Evolutionary conservation across 2,329 filamentous ascomycete species (phyloP).

Genomic region (Albifimbria verrucaria): DNA sequence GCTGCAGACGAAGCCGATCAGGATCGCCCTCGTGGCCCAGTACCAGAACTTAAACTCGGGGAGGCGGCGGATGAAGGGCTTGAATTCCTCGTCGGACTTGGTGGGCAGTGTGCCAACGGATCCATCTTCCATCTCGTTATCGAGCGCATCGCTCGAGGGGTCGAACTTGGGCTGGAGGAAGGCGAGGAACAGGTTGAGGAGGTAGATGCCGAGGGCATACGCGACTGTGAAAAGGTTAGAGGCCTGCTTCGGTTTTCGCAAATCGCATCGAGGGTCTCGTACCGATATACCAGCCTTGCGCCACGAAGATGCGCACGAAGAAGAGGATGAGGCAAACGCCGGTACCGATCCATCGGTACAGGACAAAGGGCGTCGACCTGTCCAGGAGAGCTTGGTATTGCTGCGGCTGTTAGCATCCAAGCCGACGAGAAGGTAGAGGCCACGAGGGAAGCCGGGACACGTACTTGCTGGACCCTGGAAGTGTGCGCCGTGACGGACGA

Average conservation of each 20-base stretch:
- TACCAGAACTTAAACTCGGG: constrained; percentile 99
- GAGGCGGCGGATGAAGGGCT: constrained; percentile 90
- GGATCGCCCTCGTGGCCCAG: constrained; percentile 82
- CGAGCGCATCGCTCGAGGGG: constrained; percentile 83
- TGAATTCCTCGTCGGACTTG: constrained; percentile 96
- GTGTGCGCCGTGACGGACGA: constrained; percentile 86
- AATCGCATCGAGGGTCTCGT: constrained; percentile 20
- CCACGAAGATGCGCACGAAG: constrained; percentile 83
- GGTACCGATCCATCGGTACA: constrained; percentile 91
- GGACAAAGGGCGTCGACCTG: constrained; percentile 83
- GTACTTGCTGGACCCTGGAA: constrained; percentile 67
- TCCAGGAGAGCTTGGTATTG: constrained; percentile 94
- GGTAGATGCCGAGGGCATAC: constrained; percentile 97
- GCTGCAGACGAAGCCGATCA: constrained; percentile 80
- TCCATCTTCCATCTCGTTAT: constrained; percentile 96
- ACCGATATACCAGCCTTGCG: constrained; percentile 99
- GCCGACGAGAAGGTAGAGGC: neutral
- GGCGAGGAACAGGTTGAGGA: constrained; percentile 97
- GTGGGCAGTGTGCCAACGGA: constrained; percentile 79
- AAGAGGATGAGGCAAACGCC: constrained; percentile 72
- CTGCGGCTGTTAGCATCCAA: constrained; percentile 43
- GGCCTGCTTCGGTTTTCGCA: too few relatives aligned
- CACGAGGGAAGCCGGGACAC: too few relatives aligned
- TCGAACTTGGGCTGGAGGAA: constrained; percentile 99
- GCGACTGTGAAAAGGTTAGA: constrained; percentile 59